Evolutionary conservation across 352 stramenopile genomes (phyloP).

Genomic region (Globisporangium iwayamae): DNA sequence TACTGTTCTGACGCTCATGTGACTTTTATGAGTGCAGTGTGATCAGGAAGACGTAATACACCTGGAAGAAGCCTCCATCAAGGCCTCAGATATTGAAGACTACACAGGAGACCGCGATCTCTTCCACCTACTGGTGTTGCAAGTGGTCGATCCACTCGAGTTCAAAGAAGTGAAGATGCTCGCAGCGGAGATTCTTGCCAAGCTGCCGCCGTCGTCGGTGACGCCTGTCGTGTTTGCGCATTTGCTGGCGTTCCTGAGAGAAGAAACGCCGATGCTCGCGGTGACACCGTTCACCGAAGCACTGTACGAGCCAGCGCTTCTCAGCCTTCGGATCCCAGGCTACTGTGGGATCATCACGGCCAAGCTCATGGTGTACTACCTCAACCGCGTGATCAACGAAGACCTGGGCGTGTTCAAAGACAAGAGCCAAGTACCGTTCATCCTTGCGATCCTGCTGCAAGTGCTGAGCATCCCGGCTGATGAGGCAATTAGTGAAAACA

Average conservation of each 20-base stretch:
- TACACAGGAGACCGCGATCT: constrained; percentile 13
- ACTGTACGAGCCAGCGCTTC: constrained; percentile 15
- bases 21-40: constrained; percentile 8
- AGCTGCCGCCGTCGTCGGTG: constrained; percentile 30
- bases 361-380: constrained; percentile 75
- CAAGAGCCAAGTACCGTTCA: constrained; percentile 18
- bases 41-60: constrained; percentile 30
- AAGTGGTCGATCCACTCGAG: constrained; percentile 57
- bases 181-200: constrained; percentile 46
- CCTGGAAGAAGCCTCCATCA: constrained; percentile 16
- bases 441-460: constrained; percentile 36
- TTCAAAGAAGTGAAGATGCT: constrained; percentile 84
- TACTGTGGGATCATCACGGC: constrained; percentile 45
- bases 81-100: not conserved
- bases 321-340: constrained; percentile 20
- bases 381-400: constrained; percentile 62
- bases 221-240: constrained; percentile 39
- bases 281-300: constrained; percentile 6
- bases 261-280: constrained; percentile 15
- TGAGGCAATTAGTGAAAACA: not conserved
- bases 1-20: no score
- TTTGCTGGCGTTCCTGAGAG: constrained; percentile 39
- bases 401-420: constrained; percentile 25
- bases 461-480: constrained; percentile 42
- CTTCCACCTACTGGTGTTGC: constrained; percentile 36